Evolutionary conservation across 2,329 filamentous ascomycete species (phyloP), one percentile per base, ranked within the genome.

Genomic region (Coniochaeta ligniaria): DNA sequence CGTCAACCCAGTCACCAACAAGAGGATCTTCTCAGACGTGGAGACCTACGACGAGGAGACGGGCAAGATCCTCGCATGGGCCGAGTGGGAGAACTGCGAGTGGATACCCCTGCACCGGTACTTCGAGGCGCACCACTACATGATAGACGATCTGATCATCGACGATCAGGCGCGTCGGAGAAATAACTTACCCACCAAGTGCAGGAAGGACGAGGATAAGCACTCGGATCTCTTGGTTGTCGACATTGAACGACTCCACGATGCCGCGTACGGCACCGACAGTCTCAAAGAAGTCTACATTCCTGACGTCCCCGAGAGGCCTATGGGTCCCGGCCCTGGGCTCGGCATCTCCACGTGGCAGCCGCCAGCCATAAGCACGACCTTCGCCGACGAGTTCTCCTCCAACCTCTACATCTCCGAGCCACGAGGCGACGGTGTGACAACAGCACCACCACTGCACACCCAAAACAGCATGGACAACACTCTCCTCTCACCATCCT

Each of bases 151-250:
- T 17, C 35, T 57, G 16, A 57, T 57, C 31, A 38, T 57, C n/a
- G 54, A 57, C 35, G 54, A 36, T 2, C n/a, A 22, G 31, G 9
- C 54, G 31, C 54, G 54, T 12, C 31, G 33, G 16, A 26, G 22
- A 3, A 2, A 35, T 12, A 38, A 38, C 17, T 22, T 57, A 12
- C 54, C 54, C 7, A 2, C 11, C 6, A 57, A 26, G 5, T 16
- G 54, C 54, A 57, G 38, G 54, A 57, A 24, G 11, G 54, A 57
- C 54, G 54, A 57, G 31, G 54, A 57, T 16, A 57, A 57, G 54
- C 54, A 57, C 54, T 57, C 54, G 5, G 54, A 57, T 36, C 54
- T 57, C 31, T 16, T 57, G 28, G 54, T 57, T 22, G 54, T 38
- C 54, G 33, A 38, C 35, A 38, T 36, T n/a, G 54, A 57, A 31